A percentile compares a stretch with the other conserved stretches of the same genome.
phyloP scores from a whole-genome alignment of 2,329 filamentous ascomycete genomes.

The Cercospora zeae-maydis region DNA sequence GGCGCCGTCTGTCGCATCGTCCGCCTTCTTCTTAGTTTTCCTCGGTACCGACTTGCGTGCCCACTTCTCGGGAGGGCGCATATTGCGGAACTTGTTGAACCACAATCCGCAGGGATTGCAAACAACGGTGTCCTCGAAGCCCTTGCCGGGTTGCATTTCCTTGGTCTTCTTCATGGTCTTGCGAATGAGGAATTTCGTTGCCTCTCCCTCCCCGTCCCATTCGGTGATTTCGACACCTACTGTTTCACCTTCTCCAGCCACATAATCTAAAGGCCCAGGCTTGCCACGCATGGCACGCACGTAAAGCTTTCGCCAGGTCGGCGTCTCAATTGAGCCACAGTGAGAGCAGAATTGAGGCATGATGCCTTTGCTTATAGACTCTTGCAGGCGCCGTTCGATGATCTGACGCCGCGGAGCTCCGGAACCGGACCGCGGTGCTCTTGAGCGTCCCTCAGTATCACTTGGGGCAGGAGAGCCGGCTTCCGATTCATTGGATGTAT shows the following conservation, averaged over 20 bases:
- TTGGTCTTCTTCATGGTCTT: constrained; percentile 68
- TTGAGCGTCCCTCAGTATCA: constrained; percentile 32
- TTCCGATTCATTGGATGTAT: constrained; percentile 32
- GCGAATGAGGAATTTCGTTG: constrained; percentile 67
- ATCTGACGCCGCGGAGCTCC: constrained; percentile 64
- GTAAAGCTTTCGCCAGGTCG: constrained; percentile 93
- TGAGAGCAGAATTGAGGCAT: constrained; percentile 88
- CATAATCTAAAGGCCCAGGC: constrained; percentile 67
- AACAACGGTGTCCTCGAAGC: constrained; percentile 69
- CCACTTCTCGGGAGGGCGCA: constrained; percentile 83
- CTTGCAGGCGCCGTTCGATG: constrained; percentile 54
- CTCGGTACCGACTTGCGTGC: constrained; percentile 42
- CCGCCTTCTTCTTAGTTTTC: constrained; percentile 30
- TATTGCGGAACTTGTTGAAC: constrained; percentile 81
- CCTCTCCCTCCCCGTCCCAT: constrained; percentile 59
- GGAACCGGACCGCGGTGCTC: constrained; percentile 39
- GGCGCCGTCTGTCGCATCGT: constrained; percentile 29
- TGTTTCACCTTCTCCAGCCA: constrained; percentile 67
- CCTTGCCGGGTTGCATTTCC: constrained; percentile 29
- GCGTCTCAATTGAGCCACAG: constrained; percentile 91
- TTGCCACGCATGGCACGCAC: constrained; percentile 69
- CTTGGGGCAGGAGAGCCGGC: constrained; percentile 38
- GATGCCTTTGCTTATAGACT: constrained; percentile 68
- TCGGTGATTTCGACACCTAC: constrained; percentile 69
- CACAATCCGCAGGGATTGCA: constrained; percentile 97